Evolutionary conservation across 176 grass and related monocot genomes (phyloP).

Genomic region (Stipa capillata): DNA sequence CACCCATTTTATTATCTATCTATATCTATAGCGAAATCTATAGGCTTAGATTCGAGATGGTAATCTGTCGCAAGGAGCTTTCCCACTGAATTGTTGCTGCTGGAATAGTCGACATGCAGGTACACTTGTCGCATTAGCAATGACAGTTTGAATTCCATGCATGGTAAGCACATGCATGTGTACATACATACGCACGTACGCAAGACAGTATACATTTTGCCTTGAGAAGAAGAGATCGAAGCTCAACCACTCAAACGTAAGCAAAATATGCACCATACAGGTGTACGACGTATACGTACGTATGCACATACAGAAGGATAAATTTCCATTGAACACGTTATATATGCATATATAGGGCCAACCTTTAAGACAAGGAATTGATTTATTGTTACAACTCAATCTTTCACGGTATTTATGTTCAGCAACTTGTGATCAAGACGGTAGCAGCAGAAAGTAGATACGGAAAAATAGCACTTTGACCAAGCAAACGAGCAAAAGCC

Average conservation of each 20-base stretch:
- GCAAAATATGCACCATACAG: not conserved
- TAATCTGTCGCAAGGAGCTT: not conserved
- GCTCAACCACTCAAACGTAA: constrained; percentile 2
- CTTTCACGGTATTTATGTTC: too few species aligned
- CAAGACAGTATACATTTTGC: not conserved
- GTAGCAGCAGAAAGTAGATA: too few species aligned
- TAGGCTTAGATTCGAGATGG: not conserved
- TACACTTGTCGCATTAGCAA: constrained; percentile 16
- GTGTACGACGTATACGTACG: not conserved
- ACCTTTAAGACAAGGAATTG: too few species aligned
- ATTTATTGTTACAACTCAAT: too few species aligned
- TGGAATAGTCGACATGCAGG: not conserved
- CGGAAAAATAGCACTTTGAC: too few species aligned
- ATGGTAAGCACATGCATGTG: not conserved
- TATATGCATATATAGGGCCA: not conserved
- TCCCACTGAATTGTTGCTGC: constrained; percentile 27
- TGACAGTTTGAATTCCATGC: constrained; percentile 13
- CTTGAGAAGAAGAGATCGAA: not conserved
- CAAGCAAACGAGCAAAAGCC: too few species aligned
- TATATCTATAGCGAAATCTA: too few species aligned
- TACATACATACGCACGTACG: not conserved
- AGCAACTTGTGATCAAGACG: too few species aligned
- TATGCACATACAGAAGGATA: not conserved
- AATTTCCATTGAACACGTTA: not conserved
- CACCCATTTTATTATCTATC: too few species aligned